Base-by-base conservation (phyloP, 2,329 filamentous ascomycete genomes). In the Curvularia sp. region DNA sequence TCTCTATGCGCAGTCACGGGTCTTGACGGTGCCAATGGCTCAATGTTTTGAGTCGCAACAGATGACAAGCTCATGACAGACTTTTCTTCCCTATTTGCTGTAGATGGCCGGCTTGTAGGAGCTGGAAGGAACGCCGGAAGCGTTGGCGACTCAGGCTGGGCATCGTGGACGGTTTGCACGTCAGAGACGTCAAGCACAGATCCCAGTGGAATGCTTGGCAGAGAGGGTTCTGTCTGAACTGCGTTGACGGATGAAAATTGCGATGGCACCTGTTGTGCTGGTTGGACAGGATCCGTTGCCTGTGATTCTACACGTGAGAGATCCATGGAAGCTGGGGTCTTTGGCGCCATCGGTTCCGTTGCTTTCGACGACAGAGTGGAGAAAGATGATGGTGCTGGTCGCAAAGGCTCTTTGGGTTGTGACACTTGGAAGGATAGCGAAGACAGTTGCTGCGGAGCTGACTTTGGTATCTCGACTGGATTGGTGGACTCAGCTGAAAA, bases 71-170 rank as follows among this genome's bases (percentile, higher is more conserved):
- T 55, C 46, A 77, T 56, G 30, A 49, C 26, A 26, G 66, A 53
- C 47, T 47, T 39, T 10, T 46, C 33, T 39, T 68, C 52, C 15
- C 67, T 68, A 28, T 67, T 66, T n/a, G 72, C 67, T 18, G 70
- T 75, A 5, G 72, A 69, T 12, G 71, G 72, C 38, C 71, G 68
- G 47, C 69, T 74, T 47, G 46, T 48, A n/a, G 71, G 71, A 50
- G 64, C 70, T 13, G 72, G 72, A 5, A 76, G 58, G 61, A 74
- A 73, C 9, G 68, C 50, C 18, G 75, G 72, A 5, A 74, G 62
- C 5, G 71, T 75, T 38, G 73, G 73, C 18, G 73, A 76, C 56
- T 76, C 75, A 28, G 74, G 73, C 52, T 74, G 70, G n/a, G 65
- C 66, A 31, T 72, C 65, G 20, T 74, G 74, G 24, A 75, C 49